Evolutionary conservation across 2,329 filamentous ascomycete genomes (phyloP).

Genomic region (Clathrospora elynae): DNA sequence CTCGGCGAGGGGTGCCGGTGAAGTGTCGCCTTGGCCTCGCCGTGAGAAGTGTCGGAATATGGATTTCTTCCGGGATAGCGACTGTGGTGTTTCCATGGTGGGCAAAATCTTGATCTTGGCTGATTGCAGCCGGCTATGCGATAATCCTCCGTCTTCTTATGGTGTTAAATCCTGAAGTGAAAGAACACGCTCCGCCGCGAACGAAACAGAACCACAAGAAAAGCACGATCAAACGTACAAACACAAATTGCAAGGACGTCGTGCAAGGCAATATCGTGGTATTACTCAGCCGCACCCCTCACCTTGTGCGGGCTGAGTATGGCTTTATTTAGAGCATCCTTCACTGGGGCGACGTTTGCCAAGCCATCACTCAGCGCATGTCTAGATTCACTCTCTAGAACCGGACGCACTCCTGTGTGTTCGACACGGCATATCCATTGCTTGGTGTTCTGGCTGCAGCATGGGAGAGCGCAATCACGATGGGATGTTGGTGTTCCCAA

Average conservation of each 20-base stretch:
- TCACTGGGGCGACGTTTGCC: conserved; percentile 9
- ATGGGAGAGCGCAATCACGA: too few species aligned
- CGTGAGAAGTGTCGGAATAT: conserved; percentile 28
- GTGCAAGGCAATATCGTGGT: conserved; percentile 8
- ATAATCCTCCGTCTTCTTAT: conserved; percentile 1
- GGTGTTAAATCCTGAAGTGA: not conserved
- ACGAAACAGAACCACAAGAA: not conserved
- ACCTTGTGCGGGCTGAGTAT: conserved; percentile 9
- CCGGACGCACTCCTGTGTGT: conserved; percentile 5
- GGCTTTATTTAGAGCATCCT: conserved; percentile 18
- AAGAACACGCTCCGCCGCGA: not conserved
- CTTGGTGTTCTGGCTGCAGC: too few species aligned
- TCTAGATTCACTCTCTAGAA: conserved; percentile 6
- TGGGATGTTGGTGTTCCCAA: too few species aligned
- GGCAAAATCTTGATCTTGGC: conserved; percentile 22
- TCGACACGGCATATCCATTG: too few species aligned
- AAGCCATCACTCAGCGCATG: conserved; percentile 11
- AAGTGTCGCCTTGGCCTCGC: conserved; percentile 12
- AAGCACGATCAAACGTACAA: conserved; percentile 2
- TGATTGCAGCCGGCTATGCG: conserved; percentile 7
- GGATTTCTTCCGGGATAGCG: conserved; percentile 22
- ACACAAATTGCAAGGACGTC: conserved; percentile 2
- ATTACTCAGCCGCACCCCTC: conserved; percentile 15
- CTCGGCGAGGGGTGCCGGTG: conserved; percentile 10
- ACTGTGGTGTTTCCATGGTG: conserved; percentile 17